Percentiles rank a stretch among this genome's conserved stretches.
Evolutionary conservation across 225 moss, liverwort and hornwort genomes (phyloP).

Genomic region (Bryoerythrophyllum caledonicum): DNA sequence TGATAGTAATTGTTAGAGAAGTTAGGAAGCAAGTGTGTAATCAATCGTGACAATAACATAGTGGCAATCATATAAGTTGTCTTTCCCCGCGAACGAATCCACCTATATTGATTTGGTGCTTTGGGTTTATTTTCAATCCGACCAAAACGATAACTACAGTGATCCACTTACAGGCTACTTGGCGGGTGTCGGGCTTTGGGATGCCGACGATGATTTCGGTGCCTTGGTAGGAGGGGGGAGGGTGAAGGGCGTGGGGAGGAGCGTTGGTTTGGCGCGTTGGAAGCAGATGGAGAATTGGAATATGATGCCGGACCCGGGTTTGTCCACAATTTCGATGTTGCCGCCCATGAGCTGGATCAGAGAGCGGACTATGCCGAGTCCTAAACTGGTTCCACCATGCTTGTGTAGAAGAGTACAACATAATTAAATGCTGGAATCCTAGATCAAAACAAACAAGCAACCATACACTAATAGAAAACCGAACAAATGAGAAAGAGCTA

Average conservation of each 20-base stretch:
- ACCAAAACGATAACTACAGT: too few relatives aligned
- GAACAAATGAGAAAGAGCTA: background rate
- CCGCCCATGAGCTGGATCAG: conserved; percentile 84
- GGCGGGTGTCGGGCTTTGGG: conserved; percentile 66
- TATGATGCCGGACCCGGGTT: conserved; percentile 58
- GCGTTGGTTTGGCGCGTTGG: conserved; percentile 36
- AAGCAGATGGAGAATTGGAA: conserved; percentile 76
- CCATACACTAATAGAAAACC: conserved; percentile 10
- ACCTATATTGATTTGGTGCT: too few relatives aligned
- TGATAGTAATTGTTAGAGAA: too few relatives aligned
- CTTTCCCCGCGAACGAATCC: too few relatives aligned
- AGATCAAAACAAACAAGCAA: background rate
- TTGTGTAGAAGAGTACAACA: conserved; percentile 26
- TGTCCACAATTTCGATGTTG: conserved; percentile 64
- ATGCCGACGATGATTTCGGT: conserved; percentile 69
- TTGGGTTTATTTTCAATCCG: too few relatives aligned
- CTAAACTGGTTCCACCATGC: conserved; percentile 83
- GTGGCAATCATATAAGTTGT: too few relatives aligned
- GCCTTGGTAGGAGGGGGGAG: conserved; percentile 44
- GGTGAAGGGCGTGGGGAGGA: conserved; percentile 24
- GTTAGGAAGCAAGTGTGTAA: too few relatives aligned
- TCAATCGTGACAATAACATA: too few relatives aligned
- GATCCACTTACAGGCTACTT: conserved; percentile 65
- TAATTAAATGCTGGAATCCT: background rate
- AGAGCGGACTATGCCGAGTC: conserved; percentile 74